Conservation (phyloP, 345 rosid genomes). For the Eucalyptus pauciflora region DNA sequence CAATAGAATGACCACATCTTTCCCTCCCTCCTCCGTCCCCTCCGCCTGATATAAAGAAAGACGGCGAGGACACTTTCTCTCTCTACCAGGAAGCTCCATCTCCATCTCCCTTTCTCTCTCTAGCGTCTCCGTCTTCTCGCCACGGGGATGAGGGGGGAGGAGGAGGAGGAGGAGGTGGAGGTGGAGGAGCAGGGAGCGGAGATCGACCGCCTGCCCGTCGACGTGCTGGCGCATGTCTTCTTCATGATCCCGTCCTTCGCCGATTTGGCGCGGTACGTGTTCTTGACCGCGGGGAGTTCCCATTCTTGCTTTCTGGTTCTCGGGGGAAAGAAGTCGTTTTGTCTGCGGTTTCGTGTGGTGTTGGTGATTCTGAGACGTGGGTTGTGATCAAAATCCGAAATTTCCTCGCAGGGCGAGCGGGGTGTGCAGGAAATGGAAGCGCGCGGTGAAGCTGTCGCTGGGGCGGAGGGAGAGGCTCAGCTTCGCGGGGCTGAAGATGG, state of each 20-base stretch:
- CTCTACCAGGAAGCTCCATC: neutral
- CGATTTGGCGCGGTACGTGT: conserved; percentile 67
- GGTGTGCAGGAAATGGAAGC: conserved; percentile 82
- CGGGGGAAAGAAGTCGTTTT: neutral
- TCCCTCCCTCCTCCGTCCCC: neutral
- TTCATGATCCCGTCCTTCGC: conserved; percentile 54
- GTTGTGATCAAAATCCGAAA: neutral
- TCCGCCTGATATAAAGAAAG: neutral
- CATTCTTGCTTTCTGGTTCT: neutral
- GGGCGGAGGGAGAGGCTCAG: conserved; percentile 55
- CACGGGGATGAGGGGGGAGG: neutral
- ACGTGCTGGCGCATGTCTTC: conserved; percentile 68
- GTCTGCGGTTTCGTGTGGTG: neutral
- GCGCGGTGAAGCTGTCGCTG: conserved; percentile 73
- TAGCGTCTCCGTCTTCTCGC: neutral
- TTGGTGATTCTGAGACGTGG: neutral
- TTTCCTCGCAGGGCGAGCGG: conserved; percentile 46
- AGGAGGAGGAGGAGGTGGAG: conserved; percentile 6
- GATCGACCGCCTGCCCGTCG: conserved; percentile 70
- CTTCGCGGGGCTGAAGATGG: conserved; percentile 82
- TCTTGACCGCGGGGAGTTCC: neutral
- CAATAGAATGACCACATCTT: neutral
- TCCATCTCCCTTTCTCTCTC: neutral
- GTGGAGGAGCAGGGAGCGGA: conserved; percentile 42
- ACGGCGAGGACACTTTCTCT: neutral